These are phyloP conservation scores for Deakozyma indianensis DNA, from an alignment of 805 yeast species.

Conservation along the genomic window DNA sequence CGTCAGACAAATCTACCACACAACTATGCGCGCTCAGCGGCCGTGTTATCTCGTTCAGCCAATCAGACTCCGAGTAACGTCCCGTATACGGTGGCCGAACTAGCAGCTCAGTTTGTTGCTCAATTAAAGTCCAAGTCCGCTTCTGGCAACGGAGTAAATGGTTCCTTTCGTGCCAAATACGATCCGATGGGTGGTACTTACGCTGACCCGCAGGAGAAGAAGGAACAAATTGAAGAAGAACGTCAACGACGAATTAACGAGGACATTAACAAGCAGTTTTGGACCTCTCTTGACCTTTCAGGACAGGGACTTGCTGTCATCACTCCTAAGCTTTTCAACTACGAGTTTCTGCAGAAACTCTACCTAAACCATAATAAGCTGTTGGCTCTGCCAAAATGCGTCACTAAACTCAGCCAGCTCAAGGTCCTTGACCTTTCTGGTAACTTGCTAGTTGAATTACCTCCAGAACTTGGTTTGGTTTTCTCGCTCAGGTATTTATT, in stretches of 20 bases:
- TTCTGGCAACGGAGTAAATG: not conserved
- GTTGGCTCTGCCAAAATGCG: slow-evolving; percentile 47
- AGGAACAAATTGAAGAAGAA: slow-evolving; percentile 25
- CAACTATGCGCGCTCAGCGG: slow-evolving; percentile 73
- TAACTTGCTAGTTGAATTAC: slow-evolving; percentile 58
- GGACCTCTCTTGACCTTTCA: slow-evolving; percentile 88
- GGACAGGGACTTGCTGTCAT: slow-evolving; percentile 71
- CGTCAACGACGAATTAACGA: slow-evolving; percentile 25
- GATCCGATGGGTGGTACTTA: slow-evolving; percentile 14
- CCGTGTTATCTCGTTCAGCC: slow-evolving; percentile 41
- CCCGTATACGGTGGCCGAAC: slow-evolving; percentile 22
- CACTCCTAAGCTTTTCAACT: slow-evolving; percentile 63
- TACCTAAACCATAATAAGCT: slow-evolving; percentile 80
- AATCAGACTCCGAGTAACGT: slow-evolving; percentile 15
- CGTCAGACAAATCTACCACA: slow-evolving; percentile 59
- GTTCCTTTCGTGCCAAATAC: slow-evolving; percentile 28
- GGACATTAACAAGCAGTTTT: slow-evolving; percentile 49
- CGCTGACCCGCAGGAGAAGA: slow-evolving; percentile 17
- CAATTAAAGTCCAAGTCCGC: slow-evolving; percentile 9
- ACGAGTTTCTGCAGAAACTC: slow-evolving; percentile 71
- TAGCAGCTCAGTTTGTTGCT: slow-evolving; percentile 23
- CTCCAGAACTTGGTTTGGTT: slow-evolving; percentile 72
- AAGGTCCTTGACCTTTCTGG: slow-evolving; percentile 76
- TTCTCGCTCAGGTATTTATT: slow-evolving; percentile 69
- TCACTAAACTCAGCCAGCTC: slow-evolving; percentile 55